Base-by-base conservation (phyloP, 305 asterid genomes). In the Ilex paraguariensis region DNA sequence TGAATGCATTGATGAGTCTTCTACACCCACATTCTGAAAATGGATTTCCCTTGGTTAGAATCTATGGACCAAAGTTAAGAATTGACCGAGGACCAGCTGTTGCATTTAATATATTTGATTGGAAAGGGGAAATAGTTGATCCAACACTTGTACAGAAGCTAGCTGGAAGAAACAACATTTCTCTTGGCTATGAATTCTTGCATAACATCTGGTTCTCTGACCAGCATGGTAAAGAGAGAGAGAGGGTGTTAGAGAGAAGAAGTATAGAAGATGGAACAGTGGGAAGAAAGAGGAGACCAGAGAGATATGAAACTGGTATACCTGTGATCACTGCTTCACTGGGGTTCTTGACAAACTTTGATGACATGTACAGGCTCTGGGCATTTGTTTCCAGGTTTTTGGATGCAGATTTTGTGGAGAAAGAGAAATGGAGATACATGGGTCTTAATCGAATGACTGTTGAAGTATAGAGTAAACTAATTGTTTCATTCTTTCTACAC, bases 401-500 rank as follows among this genome's bases (percentile, higher is more conserved):
- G 75, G 98, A 91, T 74, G 98, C 96, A 11, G 98, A 91, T 84
- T 91, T 84, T 72, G 88, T 88, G 68, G 95, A 88, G 90, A 91
- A 88, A 63, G 95, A 91, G 59, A 77, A 82, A 36, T 88, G 96
- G 96, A 86, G 96, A 62, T 91, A 91, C 61, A 79, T 78, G 60
- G 94, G 88, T 56, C 84, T 91, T 28, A 83, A 88, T 79, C 94
- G 82, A 71, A 77, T 78, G 5, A 82, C 87, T 12, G 68, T 88
- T 59, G 96, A 88, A 77, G 82, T 88, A 31, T 87, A 74, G 66
- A 53, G 28, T 39, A 33, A 49, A 14, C 10, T 7, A 1, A 42
- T 42, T 42, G 2, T 6, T 42, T 42, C 48, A 40, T 62, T 7
- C 13, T 32, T 54, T 31, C 50, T 21, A 21, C 28, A 21, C 28